Percentiles rank a stretch among this genome's conserved stretches.
These are phyloP conservation scores for Phylloboletellus chloephorus DNA, from an alignment of 1,284 basidiomycete genomes.

Conservation along the genomic window DNA sequence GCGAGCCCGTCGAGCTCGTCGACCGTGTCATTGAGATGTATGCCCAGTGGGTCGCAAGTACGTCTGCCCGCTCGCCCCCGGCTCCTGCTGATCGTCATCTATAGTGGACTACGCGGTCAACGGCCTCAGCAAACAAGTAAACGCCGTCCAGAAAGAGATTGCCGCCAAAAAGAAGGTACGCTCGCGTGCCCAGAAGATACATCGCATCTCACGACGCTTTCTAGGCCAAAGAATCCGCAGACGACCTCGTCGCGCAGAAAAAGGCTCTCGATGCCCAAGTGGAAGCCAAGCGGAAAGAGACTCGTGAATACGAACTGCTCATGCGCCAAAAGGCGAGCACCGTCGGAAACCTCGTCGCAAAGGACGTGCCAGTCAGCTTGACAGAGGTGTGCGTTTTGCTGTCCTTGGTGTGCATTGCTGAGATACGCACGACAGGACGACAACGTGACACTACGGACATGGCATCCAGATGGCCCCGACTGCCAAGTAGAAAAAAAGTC, in stretches of 20 bases:
- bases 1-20: slow-evolving; percentile 84
- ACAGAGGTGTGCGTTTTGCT: slow-evolving; percentile 68
- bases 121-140: slow-evolving; percentile 76
- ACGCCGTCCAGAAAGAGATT: slow-evolving; percentile 92
- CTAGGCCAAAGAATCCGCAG: slow-evolving; percentile 86
- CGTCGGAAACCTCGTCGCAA: slow-evolving; percentile 93
- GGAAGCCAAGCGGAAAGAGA: slow-evolving; percentile 69
- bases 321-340: slow-evolving; percentile 79
- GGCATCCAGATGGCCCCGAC: slow-evolving; percentile 82
- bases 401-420: neutral
- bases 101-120: slow-evolving; percentile 84
- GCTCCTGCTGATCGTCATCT: slow-evolving; percentile 7
- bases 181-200: neutral
- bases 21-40: slow-evolving; percentile 94
- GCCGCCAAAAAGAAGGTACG: slow-evolving; percentile 86
- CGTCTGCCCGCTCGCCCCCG: slow-evolving; percentile 32
- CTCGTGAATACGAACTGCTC: slow-evolving; percentile 70
- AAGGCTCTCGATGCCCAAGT: slow-evolving; percentile 76
- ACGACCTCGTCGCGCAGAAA: slow-evolving; percentile 80
- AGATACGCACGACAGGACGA: slow-evolving; percentile 58
- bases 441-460: slow-evolving; percentile 76
- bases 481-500: slow-evolving; percentile 54
- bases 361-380: slow-evolving; percentile 78
- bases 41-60: slow-evolving; percentile 87
- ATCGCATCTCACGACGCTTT: slow-evolving; percentile 1